Base-by-base conservation (phyloP, 2,329 filamentous ascomycete genomes). In the Metarhizium sp. region DNA sequence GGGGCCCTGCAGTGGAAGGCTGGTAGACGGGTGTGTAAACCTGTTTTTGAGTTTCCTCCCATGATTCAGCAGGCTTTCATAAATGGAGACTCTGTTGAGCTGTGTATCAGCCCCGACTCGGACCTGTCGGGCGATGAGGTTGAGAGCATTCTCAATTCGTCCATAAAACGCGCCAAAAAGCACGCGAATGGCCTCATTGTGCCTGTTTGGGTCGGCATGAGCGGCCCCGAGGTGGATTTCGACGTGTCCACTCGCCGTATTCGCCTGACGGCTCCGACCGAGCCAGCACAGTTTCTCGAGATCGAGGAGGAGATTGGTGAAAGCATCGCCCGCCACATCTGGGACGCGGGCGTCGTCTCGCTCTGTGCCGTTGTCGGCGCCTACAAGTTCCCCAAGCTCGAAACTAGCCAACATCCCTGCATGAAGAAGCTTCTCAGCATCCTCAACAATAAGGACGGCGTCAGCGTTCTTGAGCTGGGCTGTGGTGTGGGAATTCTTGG, bases 251-350 rank as follows among this genome's bases (percentile, higher is more conserved):
- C 65, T 42, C 63, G 69, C 16, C 65, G 65, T 25, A 54, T 74
- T 0, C 58, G 61, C 7, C 51, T 70, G 38, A 64, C 61, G 6
- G 63, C 62, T 1, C 58, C 57, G 1, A 34, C 59, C 1, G 61
- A 62, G 8, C 59, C 59, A 16, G 49, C 64, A 2, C 60, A 65
- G 0, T 60, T 59, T 10, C 58, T 80, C 7, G 69, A 75, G 32
- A 66, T 82, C 4, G 75, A 79, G 53, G 81, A 84, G 57, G 78
- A 82, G 53, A 75, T 83, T 10, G 80, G 79, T 14, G 79, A 83
- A 66, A 82, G 78, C 62, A 82, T 84, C 54, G 79, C 80, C 0
- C 74, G 80, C 2, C 80, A 83, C 57, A 71, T 83, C 6, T 84
- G 80, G 80, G 80, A 84, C 53, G 79, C 74, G 1, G 80, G 80